Base-by-base conservation (phyloP, 2,329 filamentous ascomycete species). In the Pezicula carpinea region DNA sequence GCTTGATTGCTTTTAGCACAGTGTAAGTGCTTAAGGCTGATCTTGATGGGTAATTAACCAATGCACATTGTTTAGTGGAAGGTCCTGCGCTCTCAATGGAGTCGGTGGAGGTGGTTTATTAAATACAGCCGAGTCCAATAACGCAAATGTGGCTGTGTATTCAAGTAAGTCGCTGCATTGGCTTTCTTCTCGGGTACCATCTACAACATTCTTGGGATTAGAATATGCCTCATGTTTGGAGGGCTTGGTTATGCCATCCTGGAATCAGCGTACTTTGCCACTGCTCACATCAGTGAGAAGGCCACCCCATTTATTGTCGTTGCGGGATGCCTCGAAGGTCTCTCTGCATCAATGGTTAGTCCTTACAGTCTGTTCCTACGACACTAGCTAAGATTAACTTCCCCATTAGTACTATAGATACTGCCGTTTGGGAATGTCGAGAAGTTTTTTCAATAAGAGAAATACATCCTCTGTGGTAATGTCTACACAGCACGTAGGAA, bases 91-190 rank as follows among this genome's bases (percentile, higher is more conserved):
- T 10, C 40, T 43, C 17, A 33, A 31, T 26, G 39, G 45, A 26
- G 39, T 22, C 1, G 45, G 45, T 18, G 45, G 45, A 7, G 39
- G 45, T 22, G 45, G 45, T 5, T 31, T 36, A 15, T 21, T 47
- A 5, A 47, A 47, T 21, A 42, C 38, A 39, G 10, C 39, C 44
- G 36, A 39, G 33, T n/a, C n/a, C n/a, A 44, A 35, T 6, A 38
- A 44, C 19, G 48, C 48, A 11, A 51, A 47, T 46, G 45, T 45
- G 13, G 48, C 48, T 8, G 35, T 47, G 6, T 47, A 47, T 23
- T 44, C 49, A 33, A 49, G 47, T 49, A 45, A 19, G 40, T 40
- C 18, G 38, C 38, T 14, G 38, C 21, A 3, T 8, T 40, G n/a
- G 38, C 18, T 15, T 40, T 40, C 38, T 40, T 40, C 18, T 17